Percentiles rank a stretch among this genome's conserved stretches.
These are phyloP conservation scores for Cylindrodendrum hubeiense DNA, from an alignment of 2,329 filamentous ascomycete genomes.

Conservation along the genomic window DNA sequence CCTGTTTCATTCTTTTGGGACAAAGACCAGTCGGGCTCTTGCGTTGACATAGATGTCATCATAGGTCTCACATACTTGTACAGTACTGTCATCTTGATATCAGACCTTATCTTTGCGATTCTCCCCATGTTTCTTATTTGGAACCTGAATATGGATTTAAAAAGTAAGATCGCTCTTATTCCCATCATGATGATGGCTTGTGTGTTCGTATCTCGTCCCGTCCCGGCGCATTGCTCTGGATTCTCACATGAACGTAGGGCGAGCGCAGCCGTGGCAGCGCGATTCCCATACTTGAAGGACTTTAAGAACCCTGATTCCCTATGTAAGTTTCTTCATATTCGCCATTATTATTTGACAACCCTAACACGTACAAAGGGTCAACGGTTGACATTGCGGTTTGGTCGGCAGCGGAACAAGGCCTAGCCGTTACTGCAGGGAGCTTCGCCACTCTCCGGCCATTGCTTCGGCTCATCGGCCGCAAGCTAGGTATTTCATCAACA, in stretches of 20 bases:
- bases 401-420: constrained; percentile 60
- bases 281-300: constrained; percentile 53
- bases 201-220: constrained; percentile 48
- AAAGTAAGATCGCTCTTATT: constrained; percentile 64
- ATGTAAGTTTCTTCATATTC: constrained; percentile 47
- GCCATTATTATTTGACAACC: neutral
- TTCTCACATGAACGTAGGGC: constrained; percentile 49
- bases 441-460: constrained; percentile 62
- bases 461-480: constrained; percentile 48
- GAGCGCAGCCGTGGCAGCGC: constrained; percentile 58
- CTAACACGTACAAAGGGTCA: constrained; percentile 43
- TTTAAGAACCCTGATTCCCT: constrained; percentile 58
- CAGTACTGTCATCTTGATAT: constrained; percentile 61
- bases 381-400: constrained; percentile 61
- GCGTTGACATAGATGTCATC: constrained; percentile 58
- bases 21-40: constrained; percentile 48
- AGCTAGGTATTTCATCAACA: constrained; percentile 45
- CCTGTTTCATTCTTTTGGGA: constrained; percentile 58
- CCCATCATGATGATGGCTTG: constrained; percentile 69
- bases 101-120: constrained; percentile 65
- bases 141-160: constrained; percentile 65
- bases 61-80: constrained; percentile 66
- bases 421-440: constrained; percentile 62
- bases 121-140: constrained; percentile 67
- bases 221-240: too few relatives aligned